A percentile compares a stretch with the other conserved stretches of the same genome.
phyloP scores from a whole-genome alignment of 371 early-diverging fungal species.

The Rhizomucor miehei region DNA sequence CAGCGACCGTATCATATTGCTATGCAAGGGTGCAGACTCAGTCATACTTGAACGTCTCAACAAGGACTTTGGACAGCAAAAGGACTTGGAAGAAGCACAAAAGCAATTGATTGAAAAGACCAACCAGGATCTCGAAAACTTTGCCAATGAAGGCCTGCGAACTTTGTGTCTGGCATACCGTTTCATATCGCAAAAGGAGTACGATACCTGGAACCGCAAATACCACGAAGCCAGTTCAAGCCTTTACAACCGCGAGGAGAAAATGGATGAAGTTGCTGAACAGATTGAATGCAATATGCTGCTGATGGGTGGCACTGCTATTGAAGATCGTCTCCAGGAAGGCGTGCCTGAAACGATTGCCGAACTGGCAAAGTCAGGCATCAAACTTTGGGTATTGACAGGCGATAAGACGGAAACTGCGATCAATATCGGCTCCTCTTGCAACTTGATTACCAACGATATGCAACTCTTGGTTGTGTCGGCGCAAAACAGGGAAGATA shows the following conservation, averaged over 20 bases:
- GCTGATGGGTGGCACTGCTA: constrained; percentile 87
- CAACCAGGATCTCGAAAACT: constrained; percentile 52
- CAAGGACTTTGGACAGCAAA: constrained; percentile 38
- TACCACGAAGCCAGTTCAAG: constrained; percentile 65
- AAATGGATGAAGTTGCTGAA: constrained; percentile 67
- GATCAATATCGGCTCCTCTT: constrained; percentile 81
- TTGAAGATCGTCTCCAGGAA: constrained; percentile 92
- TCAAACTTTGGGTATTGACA: constrained; percentile 94
- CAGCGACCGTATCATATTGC: constrained; percentile 72
- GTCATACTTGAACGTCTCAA: constrained; percentile 82
- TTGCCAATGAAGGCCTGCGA: constrained; percentile 89
- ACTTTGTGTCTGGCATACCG: constrained; percentile 80
- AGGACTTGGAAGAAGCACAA: constrained; percentile 42
- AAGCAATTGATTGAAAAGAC: constrained; percentile 28
- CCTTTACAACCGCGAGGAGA: constrained; percentile 70
- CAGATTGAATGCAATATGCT: constrained; percentile 71
- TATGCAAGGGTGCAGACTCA: constrained; percentile 97
- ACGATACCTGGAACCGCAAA: constrained; percentile 51
- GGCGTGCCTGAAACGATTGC: constrained; percentile 85
- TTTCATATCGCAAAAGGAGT: constrained; percentile 71
- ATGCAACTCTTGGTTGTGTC: constrained; percentile 72
- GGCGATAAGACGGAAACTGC: constrained; percentile 93
- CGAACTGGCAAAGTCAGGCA: constrained; percentile 76
- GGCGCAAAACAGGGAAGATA: constrained; percentile 54
- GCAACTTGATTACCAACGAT: constrained; percentile 67